Base-by-base conservation (phyloP, 2,329 filamentous ascomycete genomes). In the Sporothrix dimorphospora region DNA sequence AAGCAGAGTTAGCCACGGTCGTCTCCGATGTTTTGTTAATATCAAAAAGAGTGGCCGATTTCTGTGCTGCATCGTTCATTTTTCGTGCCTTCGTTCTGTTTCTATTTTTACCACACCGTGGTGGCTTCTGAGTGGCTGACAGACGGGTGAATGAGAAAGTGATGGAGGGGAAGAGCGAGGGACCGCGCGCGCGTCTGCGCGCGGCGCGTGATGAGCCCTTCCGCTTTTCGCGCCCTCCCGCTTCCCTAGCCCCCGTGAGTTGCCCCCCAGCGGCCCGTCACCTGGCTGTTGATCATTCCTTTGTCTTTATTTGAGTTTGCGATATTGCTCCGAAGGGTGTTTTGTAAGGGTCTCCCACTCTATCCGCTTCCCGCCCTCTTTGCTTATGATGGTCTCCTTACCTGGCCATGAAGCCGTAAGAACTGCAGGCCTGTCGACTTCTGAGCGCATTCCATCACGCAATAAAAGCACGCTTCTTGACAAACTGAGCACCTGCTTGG, bases 151-250 rank as follows among this genome's bases (percentile, higher is more conserved):
- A 38, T 63, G 59, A 42, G 57, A 42, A 34, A 16, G 53, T 55
- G 53, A 24, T 34, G 30, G 30, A 34, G 30, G 30, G 30, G 30
- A 34, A 34, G 30, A 3, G 30, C 6, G 30, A 57, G 27, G 53
- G 53, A 34, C 14, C 7, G 55, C 16, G 19, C 4, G 16, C 55
- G 16, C 53, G 6, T 19, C 6, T 57, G 14, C 45, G n/a, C 57
- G 16, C n/a, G 38, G 57, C 57, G 38, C 57, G 38, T 63, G 34
- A 63, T n/a, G 34, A 42, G 57, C 38, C 57, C 57, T 65, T 65
- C 40, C 38, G 59, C 59, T 7, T 45, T 9, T 65, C 30, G 57
- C 59, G 59, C 59, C 59, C n/a, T 65, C 59, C 59, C 59, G 59
- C 59, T 63, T 65, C 38, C 57, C 59, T 65, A 65, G 59, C 21